A percentile compares a stretch with the other conserved stretches of the same genome.
phyloP scores from a whole-genome alignment of 2,329 filamentous ascomycete species.

The Cercospora berteroae region DNA sequence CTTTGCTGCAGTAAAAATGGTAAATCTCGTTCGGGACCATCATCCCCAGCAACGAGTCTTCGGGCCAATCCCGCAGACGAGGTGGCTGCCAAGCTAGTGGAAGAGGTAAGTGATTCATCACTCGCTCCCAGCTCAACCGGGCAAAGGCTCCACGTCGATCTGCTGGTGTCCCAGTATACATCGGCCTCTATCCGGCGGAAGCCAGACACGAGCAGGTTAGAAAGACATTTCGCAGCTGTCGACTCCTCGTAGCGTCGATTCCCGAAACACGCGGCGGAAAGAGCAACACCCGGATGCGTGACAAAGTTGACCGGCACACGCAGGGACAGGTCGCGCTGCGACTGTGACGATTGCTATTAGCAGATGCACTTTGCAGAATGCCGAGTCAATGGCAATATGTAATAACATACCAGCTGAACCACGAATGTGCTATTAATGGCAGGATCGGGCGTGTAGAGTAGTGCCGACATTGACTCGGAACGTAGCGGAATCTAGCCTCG shows the following conservation, averaged over 20 bases:
- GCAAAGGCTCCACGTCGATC: conserved; percentile 59
- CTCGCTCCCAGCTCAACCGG: conserved; percentile 50
- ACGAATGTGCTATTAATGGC: conserved; percentile 13
- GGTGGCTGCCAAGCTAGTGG: conserved; percentile 15
- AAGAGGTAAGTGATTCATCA: conserved; percentile 16
- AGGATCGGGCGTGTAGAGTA: conserved; percentile 9
- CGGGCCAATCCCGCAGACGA: not conserved
- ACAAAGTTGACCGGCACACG: conserved; percentile 63
- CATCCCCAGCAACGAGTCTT: not conserved
- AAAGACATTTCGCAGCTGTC: conserved; percentile 56
- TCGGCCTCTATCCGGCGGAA: conserved; percentile 60
- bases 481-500: not conserved
- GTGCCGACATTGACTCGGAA: conserved; percentile 9
- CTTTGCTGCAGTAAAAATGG: not conserved
- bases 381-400: not conserved
- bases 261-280: conserved; percentile 60
- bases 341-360: conserved; percentile 41
- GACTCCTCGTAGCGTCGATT: conserved; percentile 52
- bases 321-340: conserved; percentile 60
- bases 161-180: conserved; percentile 61
- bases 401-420: conserved; percentile 3
- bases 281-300: conserved; percentile 55
- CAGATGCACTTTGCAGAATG: not conserved
- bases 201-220: conserved; percentile 60
- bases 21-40: not conserved